Evolutionary conservation across 2,329 filamentous ascomycete species (phyloP).

Genomic region (Ophioceras dolichostomum): DNA sequence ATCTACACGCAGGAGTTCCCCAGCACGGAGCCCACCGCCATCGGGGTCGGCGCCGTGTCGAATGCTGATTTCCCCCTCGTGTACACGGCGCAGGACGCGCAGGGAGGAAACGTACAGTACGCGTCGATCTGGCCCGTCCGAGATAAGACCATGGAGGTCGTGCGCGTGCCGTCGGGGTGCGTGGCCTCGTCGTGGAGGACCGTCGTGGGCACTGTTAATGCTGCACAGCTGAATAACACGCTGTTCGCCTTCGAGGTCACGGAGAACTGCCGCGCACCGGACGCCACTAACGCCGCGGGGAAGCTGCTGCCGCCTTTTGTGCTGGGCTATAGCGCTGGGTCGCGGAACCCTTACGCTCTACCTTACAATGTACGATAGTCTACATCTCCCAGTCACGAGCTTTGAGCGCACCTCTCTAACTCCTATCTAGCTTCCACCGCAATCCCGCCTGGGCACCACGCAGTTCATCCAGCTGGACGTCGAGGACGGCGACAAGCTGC

Average conservation of each 20-base stretch:
- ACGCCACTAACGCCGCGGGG: conserved; percentile 5
- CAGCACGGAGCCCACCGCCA: conserved; percentile 8
- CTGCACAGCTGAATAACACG: conserved; percentile 8
- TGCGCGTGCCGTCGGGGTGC: conserved; percentile 7
- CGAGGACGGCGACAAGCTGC: conserved; percentile 5
- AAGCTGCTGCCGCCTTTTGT: conserved; percentile 4
- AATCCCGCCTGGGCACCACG: conserved; percentile 7
- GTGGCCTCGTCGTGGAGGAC: conserved; percentile 6
- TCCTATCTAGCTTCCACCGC: conserved; percentile 9
- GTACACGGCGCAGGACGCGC: conserved; percentile 8
- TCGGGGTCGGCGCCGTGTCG: conserved; percentile 11
- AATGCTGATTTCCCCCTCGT: conserved; percentile 9
- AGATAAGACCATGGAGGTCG: conserved; percentile 4
- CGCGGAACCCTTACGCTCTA: conserved; percentile 6
- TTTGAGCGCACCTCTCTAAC: no score
- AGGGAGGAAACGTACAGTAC: conserved; percentile 6
- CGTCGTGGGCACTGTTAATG: conserved; percentile 5
- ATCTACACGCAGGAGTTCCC: conserved; percentile 7
- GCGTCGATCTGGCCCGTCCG: conserved; percentile 11
- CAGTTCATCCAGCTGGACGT: conserved; percentile 4
- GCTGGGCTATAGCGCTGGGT: conserved; percentile 5
- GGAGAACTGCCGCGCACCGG: conserved; percentile 7
- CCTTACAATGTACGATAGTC: no score
- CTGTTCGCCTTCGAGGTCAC: conserved; percentile 9
- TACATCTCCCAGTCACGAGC: no score